phyloP scores from a whole-genome alignment of 768 basidiomycete genomes.

The Pholiota molesta region DNA sequence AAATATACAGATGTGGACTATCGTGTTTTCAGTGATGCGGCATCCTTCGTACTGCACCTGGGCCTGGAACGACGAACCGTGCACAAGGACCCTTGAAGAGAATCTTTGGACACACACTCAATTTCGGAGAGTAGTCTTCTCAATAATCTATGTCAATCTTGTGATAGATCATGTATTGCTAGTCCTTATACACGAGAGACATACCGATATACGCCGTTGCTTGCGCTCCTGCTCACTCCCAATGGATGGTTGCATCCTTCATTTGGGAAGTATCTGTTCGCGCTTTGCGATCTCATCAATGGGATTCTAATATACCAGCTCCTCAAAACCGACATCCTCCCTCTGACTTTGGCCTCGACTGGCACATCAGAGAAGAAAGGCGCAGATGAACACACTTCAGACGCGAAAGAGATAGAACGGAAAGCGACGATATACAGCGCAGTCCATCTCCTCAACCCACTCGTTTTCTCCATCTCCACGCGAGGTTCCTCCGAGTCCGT shows the following conservation, averaged over 20 bases:
- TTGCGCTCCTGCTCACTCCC: constrained; percentile 81
- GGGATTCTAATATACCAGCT: constrained; percentile 72
- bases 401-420: constrained; percentile 15
- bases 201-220: constrained; percentile 94
- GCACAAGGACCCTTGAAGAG: constrained; percentile 64
- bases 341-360: constrained; percentile 16
- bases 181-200: constrained; percentile 93
- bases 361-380: constrained; percentile 8
- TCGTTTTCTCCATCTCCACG: constrained; percentile 95
- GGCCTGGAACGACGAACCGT: constrained; percentile 42
- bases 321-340: constrained; percentile 53
- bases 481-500: constrained; percentile 95
- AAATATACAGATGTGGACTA: constrained; percentile 99
- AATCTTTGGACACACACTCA: constrained; percentile 32
- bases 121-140: constrained; percentile 74
- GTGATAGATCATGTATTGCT: constrained; percentile 9
- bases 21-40: constrained; percentile 92
- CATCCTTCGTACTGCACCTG: constrained; percentile 61
- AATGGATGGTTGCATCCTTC: constrained; percentile 81
- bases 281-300: constrained; percentile 79
- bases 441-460: constrained; percentile 88
- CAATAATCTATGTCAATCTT: background rate
- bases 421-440: constrained; percentile 62
- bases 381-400: background rate
- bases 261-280: constrained; percentile 92